A percentile compares a stretch with the other conserved stretches of the same genome.
phyloP scores from a whole-genome alignment of 208 protist genomes.

The Acanthamoeba healyi region DNA sequence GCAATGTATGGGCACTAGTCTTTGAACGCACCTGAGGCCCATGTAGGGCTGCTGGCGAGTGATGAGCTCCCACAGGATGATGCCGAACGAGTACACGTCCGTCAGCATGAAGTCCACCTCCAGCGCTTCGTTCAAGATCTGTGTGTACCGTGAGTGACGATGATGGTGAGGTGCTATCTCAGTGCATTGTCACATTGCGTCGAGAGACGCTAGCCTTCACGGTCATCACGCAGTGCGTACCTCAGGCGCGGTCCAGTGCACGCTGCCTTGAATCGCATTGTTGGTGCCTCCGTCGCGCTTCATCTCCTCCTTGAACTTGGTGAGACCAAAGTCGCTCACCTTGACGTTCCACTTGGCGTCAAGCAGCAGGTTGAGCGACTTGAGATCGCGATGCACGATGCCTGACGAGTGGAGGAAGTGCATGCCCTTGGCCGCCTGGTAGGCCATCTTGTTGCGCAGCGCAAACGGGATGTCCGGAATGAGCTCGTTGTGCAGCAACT shows the following conservation, averaged over 20 bases:
- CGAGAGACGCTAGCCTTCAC: too few species aligned
- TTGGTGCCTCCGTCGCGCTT: not conserved
- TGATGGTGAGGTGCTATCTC: not conserved
- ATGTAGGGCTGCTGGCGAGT: not conserved
- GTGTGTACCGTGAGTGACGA: not conserved
- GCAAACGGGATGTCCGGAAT: not conserved
- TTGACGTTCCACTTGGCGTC: constrained; percentile 2
- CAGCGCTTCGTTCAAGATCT: not conserved
- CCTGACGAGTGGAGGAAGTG: not conserved
- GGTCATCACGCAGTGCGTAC: too few species aligned
- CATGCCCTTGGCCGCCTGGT: not conserved
- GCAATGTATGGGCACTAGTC: too few species aligned
- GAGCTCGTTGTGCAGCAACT: not conserved
- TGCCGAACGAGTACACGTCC: not conserved
- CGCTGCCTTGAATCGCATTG: not conserved
- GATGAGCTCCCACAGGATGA: not conserved
- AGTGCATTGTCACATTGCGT: too few species aligned
- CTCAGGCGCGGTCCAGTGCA: constrained; percentile 9
- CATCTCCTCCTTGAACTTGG: constrained; percentile 13
- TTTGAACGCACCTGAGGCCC: not conserved
- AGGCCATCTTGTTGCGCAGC: not conserved
- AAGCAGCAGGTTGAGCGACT: constrained; percentile 3
- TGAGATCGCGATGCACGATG: not conserved
- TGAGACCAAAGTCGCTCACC: not conserved
- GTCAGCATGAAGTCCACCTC: not conserved